Evolutionary conservation across 352 stramenopile species (phyloP), one percentile per base, ranked within the genome.

Genomic region (Plasmopara muralis): DNA sequence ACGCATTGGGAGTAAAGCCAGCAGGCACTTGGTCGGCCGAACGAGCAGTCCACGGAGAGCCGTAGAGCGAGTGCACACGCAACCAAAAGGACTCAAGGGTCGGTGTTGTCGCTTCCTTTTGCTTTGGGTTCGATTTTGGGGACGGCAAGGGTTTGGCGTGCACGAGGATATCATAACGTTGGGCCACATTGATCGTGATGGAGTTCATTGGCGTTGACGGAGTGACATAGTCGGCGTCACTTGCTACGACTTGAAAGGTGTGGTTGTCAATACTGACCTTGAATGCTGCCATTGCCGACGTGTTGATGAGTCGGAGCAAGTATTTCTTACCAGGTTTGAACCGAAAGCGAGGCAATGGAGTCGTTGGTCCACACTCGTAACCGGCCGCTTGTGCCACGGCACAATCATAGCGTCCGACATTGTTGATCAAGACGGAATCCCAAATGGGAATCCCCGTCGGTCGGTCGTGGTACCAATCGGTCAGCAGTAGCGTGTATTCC

Each of bases 391-490:
- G 43, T 8, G 61, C 60, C 12, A 65, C 61, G 0, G 60, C 64
- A 60, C 69, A 79, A 47, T 79, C 64, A 47, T 72, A 75, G 9
- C 55, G 63, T 1, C 69, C 69, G 33, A 66, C 35, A 2, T 72
- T 68, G 47, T 79, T 79, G 42, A 79, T 70, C 3, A 79, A 34
- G 6, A 74, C 63, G 0, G 69, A 64, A 43, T 75, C 68, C 65
- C 66, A 73, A 38, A 74, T 71, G 8, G 66, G 66, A 35, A 57
- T 43, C 3, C 62, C 66, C 5, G 61, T 53, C 7, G 61, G 57
- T 14, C 64, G 30, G n/a, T 72, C 51, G 34, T 79, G 69, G 43
- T 79, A 79, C 69, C 69, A 79, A 43, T 79, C 66, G 10, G 49
- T 41, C 0, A 79, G 42, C 16, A 69, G 25, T 1, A 79, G 13